phyloP scores from a whole-genome alignment of 192 early-diverging fungal genomes.

The Coemansia sp. region DNA sequence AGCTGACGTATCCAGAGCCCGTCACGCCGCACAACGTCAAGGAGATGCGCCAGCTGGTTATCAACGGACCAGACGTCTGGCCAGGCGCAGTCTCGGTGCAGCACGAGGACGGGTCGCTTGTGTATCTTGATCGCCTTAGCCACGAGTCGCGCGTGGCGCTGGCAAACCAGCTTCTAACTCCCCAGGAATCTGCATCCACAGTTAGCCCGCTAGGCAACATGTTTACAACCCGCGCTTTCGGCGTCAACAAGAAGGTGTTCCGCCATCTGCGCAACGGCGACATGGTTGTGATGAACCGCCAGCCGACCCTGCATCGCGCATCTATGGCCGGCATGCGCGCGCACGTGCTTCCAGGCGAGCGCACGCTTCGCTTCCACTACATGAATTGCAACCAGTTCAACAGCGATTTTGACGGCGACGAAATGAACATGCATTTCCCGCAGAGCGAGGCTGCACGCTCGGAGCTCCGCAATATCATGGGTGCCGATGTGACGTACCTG shows the following conservation, averaged over 20 bases:
- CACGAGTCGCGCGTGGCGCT: conserved; percentile 88
- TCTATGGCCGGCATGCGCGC: conserved; percentile 99
- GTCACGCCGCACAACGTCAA: conserved; percentile 95
- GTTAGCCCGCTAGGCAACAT: conserved; percentile 54
- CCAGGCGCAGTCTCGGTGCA: conserved; percentile 94
- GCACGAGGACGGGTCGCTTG: conserved; percentile 90
- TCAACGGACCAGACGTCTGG: conserved; percentile 95
- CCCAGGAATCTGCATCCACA: conserved; percentile 58
- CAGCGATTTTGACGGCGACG: conserved; percentile 99
- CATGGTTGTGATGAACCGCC: conserved; percentile 95
- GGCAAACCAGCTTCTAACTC: conserved; percentile 90
- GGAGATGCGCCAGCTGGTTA: conserved; percentile 85
- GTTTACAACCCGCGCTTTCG: conserved; percentile 62
- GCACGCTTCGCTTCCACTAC: conserved; percentile 99
- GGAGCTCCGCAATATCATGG: conserved; percentile 94
- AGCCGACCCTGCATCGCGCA: conserved; percentile 99
- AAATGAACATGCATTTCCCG: conserved; percentile 99
- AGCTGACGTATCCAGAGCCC: conserved; percentile 96
- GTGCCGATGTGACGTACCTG: conserved; percentile 94
- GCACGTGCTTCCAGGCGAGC: conserved; percentile 91
- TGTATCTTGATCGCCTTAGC: conserved; percentile 76
- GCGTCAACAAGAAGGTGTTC: conserved; percentile 93
- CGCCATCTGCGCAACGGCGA: conserved; percentile 98
- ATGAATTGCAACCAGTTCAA: conserved; percentile 90
- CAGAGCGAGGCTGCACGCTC: conserved; percentile 97